phyloP scores from a whole-genome alignment of 2,329 filamentous ascomycete species.

The Talaromyces verruculosus region DNA sequence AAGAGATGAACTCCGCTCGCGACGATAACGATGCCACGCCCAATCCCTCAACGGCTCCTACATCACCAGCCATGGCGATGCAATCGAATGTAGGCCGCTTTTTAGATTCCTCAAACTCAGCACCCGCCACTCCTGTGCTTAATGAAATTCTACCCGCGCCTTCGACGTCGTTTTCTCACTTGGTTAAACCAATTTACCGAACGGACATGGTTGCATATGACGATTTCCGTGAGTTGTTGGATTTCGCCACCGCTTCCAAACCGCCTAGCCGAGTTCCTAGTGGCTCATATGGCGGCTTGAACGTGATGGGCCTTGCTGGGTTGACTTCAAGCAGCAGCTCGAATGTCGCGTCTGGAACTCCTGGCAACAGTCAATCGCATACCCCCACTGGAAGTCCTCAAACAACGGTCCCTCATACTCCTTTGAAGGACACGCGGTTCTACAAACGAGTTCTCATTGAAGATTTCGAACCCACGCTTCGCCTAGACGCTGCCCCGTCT shows the following conservation, averaged over 20 bases:
- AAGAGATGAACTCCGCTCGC: constrained; percentile 70
- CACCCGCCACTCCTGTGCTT: constrained; percentile 49
- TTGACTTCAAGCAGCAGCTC: constrained; percentile 42
- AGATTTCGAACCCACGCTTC: constrained; percentile 90
- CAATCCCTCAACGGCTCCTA: constrained; percentile 69
- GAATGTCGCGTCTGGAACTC: constrained; percentile 62
- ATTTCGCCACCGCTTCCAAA: constrained; percentile 63
- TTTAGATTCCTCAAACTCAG: constrained; percentile 61
- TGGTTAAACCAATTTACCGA: constrained; percentile 79
- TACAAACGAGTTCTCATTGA: constrained; percentile 87
- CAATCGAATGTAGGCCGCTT: constrained; percentile 51
- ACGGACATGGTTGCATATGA: constrained; percentile 78
- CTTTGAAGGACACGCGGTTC: constrained; percentile 86
- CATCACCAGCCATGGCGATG: constrained; percentile 68
- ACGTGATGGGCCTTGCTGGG: constrained; percentile 57
- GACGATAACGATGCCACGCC: constrained; percentile 70
- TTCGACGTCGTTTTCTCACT: constrained; percentile 73
- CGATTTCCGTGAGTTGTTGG: constrained; percentile 78
- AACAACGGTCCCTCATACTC: constrained; percentile 46
- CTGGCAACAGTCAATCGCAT: constrained; percentile 43
- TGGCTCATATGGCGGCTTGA: constrained; percentile 66
- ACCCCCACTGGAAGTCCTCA: constrained; percentile 50
- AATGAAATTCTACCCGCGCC: constrained; percentile 61
- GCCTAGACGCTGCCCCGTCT: constrained; percentile 83
- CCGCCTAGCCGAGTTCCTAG: constrained; percentile 68